Conservation (phyloP, 2,329 filamentous ascomycete species). For the Aspergillus fumigatiaffinis region DNA sequence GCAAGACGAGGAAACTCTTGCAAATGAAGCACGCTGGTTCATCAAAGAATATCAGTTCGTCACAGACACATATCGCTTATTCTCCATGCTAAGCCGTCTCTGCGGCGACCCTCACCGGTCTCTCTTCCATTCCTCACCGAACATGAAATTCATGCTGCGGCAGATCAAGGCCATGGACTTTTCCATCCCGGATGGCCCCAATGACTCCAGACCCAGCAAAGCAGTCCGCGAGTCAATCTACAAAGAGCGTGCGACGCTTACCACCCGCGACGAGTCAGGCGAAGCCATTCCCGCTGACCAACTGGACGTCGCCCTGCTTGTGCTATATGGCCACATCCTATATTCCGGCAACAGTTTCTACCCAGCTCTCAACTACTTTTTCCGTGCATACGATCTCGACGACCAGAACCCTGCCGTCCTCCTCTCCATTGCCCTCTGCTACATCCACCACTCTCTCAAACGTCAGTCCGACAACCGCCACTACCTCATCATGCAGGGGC, state of each 20-base stretch:
- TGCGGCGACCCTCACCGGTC: slow-evolving; percentile 60
- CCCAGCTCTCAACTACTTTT: slow-evolving; percentile 83
- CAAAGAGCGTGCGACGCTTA: slow-evolving; percentile 40
- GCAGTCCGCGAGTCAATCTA: slow-evolving; percentile 40
- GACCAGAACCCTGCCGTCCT: slow-evolving; percentile 74
- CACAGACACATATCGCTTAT: slow-evolving; percentile 79
- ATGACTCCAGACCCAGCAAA: slow-evolving; percentile 23
- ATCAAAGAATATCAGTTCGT: slow-evolving; percentile 77
- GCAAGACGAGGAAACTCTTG: slow-evolving; percentile 72
- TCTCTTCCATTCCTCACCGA: slow-evolving; percentile 72
- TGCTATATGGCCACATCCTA: slow-evolving; percentile 86
- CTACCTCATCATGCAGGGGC: slow-evolving; percentile 78
- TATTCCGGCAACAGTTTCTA: slow-evolving; percentile 79
- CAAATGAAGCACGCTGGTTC: slow-evolving; percentile 73
- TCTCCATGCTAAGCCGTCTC: slow-evolving; percentile 71
- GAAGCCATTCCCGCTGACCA: slow-evolving; percentile 39
- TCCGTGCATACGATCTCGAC: slow-evolving; percentile 69
- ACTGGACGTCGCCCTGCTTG: slow-evolving; percentile 76
- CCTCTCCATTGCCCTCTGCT: slow-evolving; percentile 75
- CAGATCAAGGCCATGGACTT: slow-evolving; percentile 89
- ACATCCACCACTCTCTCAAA: slow-evolving; percentile 85
- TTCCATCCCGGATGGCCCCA: slow-evolving; percentile 52
- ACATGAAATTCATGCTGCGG: slow-evolving; percentile 85
- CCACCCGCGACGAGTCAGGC: slow-evolving; percentile 35
- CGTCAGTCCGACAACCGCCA: slow-evolving; percentile 87